Conservation (phyloP, 768 basidiomycete genomes). For the Multifurca ochricompacta region DNA sequence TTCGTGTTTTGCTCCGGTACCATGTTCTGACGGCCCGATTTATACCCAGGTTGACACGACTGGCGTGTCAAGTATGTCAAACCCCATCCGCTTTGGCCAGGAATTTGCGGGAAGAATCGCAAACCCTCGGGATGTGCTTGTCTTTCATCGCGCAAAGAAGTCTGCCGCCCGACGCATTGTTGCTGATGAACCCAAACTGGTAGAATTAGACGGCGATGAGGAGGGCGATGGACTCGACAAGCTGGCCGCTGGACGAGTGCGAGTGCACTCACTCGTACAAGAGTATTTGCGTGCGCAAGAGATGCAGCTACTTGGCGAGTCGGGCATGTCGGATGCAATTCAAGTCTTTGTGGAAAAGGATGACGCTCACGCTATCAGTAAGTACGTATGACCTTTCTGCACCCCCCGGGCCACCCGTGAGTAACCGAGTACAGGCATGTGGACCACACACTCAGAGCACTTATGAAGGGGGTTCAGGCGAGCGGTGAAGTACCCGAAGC, state of each 20-base stretch:
- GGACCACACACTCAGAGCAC: conserved; percentile 41
- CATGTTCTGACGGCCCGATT: not conserved
- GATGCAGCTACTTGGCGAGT: conserved; percentile 82
- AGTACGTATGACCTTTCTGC: conserved; percentile 41
- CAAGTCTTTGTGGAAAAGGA: conserved; percentile 97
- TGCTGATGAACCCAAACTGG: conserved; percentile 67
- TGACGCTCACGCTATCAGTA: conserved; percentile 84
- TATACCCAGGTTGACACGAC: conserved; percentile 74
- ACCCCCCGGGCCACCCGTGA: not conserved
- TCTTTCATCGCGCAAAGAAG: conserved; percentile 82
- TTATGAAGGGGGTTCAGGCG: conserved; percentile 64
- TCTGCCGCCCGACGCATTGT: conserved; percentile 42
- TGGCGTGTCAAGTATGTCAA: conserved; percentile 83
- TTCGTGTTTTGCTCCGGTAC: not conserved
- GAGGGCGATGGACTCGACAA: conserved; percentile 14
- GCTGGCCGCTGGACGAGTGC: conserved; percentile 55
- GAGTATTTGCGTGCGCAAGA: conserved; percentile 92
- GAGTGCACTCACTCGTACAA: conserved; percentile 83
- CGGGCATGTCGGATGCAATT: conserved; percentile 90
- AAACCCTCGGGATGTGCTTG: conserved; percentile 88
- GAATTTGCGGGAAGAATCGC: conserved; percentile 88
- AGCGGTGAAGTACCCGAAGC: conserved; percentile 63
- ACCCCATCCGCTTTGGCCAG: conserved; percentile 94
- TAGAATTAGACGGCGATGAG: conserved; percentile 45
- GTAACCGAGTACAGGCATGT: conserved; percentile 49